Percentiles rank a stretch among this genome's conserved stretches.
These are phyloP conservation scores for Emmonsiellopsis sp. DNA, from an alignment of 2,329 filamentous ascomycete genomes.

Conservation along the genomic window DNA sequence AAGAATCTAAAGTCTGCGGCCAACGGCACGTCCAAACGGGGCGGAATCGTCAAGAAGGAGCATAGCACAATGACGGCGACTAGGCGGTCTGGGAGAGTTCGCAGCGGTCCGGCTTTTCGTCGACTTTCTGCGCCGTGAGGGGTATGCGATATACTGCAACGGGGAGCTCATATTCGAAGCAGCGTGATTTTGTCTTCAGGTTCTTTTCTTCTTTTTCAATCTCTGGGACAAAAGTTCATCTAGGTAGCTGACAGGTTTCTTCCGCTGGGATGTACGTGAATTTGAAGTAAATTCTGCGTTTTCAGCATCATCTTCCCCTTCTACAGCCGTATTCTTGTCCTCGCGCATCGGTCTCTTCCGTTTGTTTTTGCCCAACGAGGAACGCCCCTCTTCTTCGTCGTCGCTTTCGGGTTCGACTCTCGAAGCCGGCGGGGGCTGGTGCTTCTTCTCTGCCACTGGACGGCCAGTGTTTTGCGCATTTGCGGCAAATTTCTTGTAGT, in stretches of 20 bases:
- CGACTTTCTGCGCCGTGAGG: too few relatives aligned
- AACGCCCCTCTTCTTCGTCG: conserved; percentile 35
- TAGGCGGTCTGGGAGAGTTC: too few relatives aligned
- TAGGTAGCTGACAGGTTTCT: conserved; percentile 41
- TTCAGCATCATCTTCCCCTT: conserved; percentile 2
- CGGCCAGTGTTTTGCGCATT: not conserved
- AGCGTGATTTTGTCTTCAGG: not conserved
- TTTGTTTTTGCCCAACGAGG: conserved; percentile 28
- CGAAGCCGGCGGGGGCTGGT: not conserved
- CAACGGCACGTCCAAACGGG: too few relatives aligned
- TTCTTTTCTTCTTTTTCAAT: conserved; percentile 43
- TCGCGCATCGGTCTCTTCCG: conserved; percentile 12
- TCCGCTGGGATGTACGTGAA: conserved; percentile 17
- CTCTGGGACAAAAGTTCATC: conserved; percentile 43
- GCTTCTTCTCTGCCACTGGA: not conserved
- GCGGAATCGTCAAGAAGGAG: too few relatives aligned
- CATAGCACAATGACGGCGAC: too few relatives aligned
- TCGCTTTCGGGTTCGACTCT: conserved; percentile 18
- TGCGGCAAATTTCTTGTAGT: conserved; percentile 26
- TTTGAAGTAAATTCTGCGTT: conserved; percentile 14
- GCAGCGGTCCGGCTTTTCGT: too few relatives aligned
- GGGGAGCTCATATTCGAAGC: too few relatives aligned
- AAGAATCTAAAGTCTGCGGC: too few relatives aligned
- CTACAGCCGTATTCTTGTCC: not conserved
- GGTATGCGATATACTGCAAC: too few relatives aligned